Base-by-base conservation (phyloP, 768 basidiomycete genomes). In the Termitomyces sp. region DNA sequence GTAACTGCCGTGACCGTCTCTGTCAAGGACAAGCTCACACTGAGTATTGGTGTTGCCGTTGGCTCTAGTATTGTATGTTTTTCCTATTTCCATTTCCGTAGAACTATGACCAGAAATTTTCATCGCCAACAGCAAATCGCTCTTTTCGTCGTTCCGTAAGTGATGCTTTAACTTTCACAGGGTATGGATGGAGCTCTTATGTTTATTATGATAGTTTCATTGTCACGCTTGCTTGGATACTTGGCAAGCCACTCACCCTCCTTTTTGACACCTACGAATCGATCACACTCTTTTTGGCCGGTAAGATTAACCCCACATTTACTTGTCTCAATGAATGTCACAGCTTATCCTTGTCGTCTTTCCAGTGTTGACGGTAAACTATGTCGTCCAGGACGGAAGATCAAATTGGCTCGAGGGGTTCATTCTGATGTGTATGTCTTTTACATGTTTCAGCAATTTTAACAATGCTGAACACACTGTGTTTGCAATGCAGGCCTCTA, bases 401-500 rank as follows among this genome's bases (percentile, higher is more conserved):
- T 90, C 87, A 27, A 96, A 95, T 68, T 97, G 94, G 76, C 76
- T 97, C n/a, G 94, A 96, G 69, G 91, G 91, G 3, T 75, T 78
- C 62, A 71, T 80, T 33, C 61, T 93, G 22, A 86, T 89, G 76
- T 81, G 85, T 84, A 68, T 58, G 81, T 72, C 3, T 33, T 42
- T 42, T 27, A n/a, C 23, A 35, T 39, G 23, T 27, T 45, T 47
- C 32, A 12, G 13, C 7, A 35, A n/a, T 48, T 32, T 35, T 4
- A 29, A 20, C 15, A 15, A 5, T n/a, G n/a, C 39, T 18, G 6
- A 45, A 46, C 54, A 35, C 56, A 9, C 48, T 52, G 1, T 33
- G 36, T 9, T 42, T 20, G 18, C 15, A 5, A 36, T 22, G 42
- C 23, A 87, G 84, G 77, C 36, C 71, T 90, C 27, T 91, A 91